Evolutionary conservation across 371 early-diverging fungal species (phyloP).

Genomic region (Sanchytrium tribonematis): DNA sequence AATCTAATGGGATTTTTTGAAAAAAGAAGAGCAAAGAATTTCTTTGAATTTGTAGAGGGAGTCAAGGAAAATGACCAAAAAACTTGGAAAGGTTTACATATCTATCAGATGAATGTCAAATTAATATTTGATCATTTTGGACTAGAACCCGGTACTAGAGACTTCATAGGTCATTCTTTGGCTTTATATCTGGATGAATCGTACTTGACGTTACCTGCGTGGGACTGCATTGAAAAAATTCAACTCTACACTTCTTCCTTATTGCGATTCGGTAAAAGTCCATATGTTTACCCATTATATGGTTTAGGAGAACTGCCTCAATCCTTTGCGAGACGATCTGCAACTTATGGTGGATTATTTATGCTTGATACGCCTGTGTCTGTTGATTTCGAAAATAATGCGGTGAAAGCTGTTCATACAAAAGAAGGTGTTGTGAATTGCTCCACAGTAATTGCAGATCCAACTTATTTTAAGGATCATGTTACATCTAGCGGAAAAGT

Average conservation of each 20-base stretch:
- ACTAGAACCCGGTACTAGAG: slow-evolving; percentile 67
- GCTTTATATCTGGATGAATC: slow-evolving; percentile 84
- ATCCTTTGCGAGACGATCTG: slow-evolving; percentile 79
- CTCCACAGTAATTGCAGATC: slow-evolving; percentile 74
- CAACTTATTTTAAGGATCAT: slow-evolving; percentile 56
- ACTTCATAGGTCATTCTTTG: slow-evolving; percentile 96
- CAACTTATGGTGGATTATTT: slow-evolving; percentile 91
- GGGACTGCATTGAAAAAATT: slow-evolving; percentile 75
- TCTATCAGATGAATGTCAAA: slow-evolving; percentile 45
- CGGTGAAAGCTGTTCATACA: slow-evolving; percentile 1
- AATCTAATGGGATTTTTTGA: slow-evolving; percentile 80
- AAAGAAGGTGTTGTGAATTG: slow-evolving; percentile 27
- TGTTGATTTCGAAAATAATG: slow-evolving; percentile 31
- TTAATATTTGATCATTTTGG: slow-evolving; percentile 73
- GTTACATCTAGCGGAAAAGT: slow-evolving; percentile 48
- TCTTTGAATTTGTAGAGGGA: slow-evolving; percentile 80
- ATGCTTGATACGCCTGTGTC: slow-evolving; percentile 81
- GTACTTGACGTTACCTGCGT: slow-evolving; percentile 61
- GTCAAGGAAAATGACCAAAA: slow-evolving; percentile 45
- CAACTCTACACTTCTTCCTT: slow-evolving; percentile 78
- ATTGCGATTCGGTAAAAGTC: slow-evolving; percentile 82
- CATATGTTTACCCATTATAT: slow-evolving; percentile 98
- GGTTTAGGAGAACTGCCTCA: slow-evolving; percentile 98
- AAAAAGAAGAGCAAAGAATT: slow-evolving; percentile 75
- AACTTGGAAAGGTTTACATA: slow-evolving; percentile 34